phyloP scores from a whole-genome alignment of 2,329 filamentous ascomycete genomes.

The Rugonectria rugulosa region DNA sequence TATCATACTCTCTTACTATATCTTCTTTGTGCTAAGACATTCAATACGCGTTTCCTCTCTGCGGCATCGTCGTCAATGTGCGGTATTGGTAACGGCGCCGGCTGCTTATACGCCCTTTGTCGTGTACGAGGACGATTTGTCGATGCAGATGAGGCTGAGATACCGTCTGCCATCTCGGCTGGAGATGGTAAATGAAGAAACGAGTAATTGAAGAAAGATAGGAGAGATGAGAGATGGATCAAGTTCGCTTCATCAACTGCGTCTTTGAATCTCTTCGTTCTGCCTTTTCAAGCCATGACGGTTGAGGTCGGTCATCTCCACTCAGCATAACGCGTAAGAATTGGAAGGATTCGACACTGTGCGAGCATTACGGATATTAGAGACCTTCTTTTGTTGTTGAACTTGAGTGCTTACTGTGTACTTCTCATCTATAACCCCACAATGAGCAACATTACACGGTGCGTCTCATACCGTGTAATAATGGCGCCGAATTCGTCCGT shows the following conservation, averaged over 20 bases:
- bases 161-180: slow-evolving; percentile 19
- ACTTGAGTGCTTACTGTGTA: neutral
- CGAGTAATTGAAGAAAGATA: no score
- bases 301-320: slow-evolving; percentile 24
- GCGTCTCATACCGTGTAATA: slow-evolving; percentile 24
- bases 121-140: slow-evolving; percentile 43
- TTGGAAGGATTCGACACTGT: slow-evolving; percentile 30
- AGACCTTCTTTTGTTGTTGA: slow-evolving; percentile 3
- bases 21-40: slow-evolving; percentile 62
- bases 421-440: slow-evolving; percentile 17
- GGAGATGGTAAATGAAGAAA: neutral
- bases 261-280: slow-evolving; percentile 1
- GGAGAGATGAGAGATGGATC: neutral
- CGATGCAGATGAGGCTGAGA: neutral
- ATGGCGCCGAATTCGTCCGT: slow-evolving; percentile 20
- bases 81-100: slow-evolving; percentile 52
- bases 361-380: slow-evolving; percentile 42
- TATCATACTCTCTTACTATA: slow-evolving; percentile 50
- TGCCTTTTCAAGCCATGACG: slow-evolving; percentile 27
- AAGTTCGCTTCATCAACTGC: neutral
- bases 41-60: slow-evolving; percentile 61
- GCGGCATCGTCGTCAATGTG: slow-evolving; percentile 58
- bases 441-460: slow-evolving; percentile 10
- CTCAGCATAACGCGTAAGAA: slow-evolving; percentile 42
- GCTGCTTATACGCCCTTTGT: slow-evolving; percentile 51